Base-by-base conservation (phyloP, 352 stramenopile genomes). In the Phytophthora brassicae region DNA sequence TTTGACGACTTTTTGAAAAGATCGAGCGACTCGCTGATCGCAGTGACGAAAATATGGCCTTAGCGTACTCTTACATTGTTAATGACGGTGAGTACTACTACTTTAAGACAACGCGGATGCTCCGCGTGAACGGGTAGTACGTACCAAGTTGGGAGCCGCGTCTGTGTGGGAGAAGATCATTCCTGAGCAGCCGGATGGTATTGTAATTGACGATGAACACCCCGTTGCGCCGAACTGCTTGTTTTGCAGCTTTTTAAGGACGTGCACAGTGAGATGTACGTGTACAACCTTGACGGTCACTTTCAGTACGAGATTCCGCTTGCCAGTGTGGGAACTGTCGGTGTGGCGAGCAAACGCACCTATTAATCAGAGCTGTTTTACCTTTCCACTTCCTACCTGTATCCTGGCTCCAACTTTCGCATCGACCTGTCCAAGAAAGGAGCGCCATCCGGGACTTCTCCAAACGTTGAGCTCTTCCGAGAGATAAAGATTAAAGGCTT, bases 21-120 rank as follows among this genome's bases (percentile, higher is more conserved):
- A 26, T 45, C 70, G 2, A 59, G 60, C 11, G 61, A 75, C 17
- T 42, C 72, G 2, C 54, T 62, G 0, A 75, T 93, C 39, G 20
- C 68, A 1, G 74, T 91, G 17, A 78, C 88, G 24, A 95, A 93
- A 86, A 88, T 36, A 96, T 96, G 81, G 84, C 95, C 26, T 73
- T 72, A 0, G 66, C 84, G 22, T 97, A 90, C 77, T 74, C 77
- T 49, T 96, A 96, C 64, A 79, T 96, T 48, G 58, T 94, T 38
- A 97, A 96, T 73, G 82, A 96, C 28, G 88, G 86, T n/a, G 73
- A 86, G 16, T 75, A 71, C 44, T 96, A 94, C 68, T 95, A 90
- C 68, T 96, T 97, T 59, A 75, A 79, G 61, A 96, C 82, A 33
- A 97, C 64, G 67, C 76, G 35, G 56, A 95, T 35, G 89, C 88